These are phyloP conservation scores for Ophiostoma montium DNA, from an alignment of 2,329 filamentous ascomycete species.

Conservation along the genomic window DNA sequence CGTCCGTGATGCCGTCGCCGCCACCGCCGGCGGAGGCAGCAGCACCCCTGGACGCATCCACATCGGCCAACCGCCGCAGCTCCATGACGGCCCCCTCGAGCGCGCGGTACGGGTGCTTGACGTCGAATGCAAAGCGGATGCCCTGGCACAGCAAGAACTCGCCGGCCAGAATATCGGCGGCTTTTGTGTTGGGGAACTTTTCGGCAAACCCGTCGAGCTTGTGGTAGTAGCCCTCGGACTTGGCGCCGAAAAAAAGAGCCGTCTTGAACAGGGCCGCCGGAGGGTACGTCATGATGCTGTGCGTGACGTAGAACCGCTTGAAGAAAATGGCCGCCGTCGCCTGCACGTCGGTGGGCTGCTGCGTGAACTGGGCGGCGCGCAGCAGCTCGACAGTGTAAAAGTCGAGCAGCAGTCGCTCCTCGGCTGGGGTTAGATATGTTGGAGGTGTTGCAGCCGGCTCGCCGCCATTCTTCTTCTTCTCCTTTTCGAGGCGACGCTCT, in stretches of 20 bases:
- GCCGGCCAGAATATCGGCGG: conserved; percentile 74
- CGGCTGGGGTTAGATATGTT: conserved; percentile 59
- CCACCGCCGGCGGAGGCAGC: not conserved
- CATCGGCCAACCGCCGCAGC: conserved; percentile 51
- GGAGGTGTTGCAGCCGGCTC: conserved; percentile 11
- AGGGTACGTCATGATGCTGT: conserved; percentile 92
- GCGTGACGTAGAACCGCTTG: conserved; percentile 87
- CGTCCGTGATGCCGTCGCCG: not conserved
- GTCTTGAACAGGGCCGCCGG: conserved; percentile 81
- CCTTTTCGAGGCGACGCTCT: conserved; percentile 35
- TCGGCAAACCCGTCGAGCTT: conserved; percentile 41
- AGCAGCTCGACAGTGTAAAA: conserved; percentile 55
- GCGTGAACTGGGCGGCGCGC: conserved; percentile 39
- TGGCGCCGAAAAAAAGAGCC: conserved; percentile 82
- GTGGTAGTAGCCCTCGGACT: conserved; percentile 70
- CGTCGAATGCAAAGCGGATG: conserved; percentile 83
- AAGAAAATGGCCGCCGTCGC: conserved; percentile 81
- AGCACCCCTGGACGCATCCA: conserved; percentile 28
- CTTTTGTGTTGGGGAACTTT: conserved; percentile 52
- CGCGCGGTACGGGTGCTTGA: conserved; percentile 78
- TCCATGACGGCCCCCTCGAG: conserved; percentile 81
- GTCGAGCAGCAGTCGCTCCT: conserved; percentile 69
- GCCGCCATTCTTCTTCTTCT: conserved; percentile 15
- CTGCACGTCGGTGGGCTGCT: conserved; percentile 36
- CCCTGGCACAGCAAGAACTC: conserved; percentile 90